Evolutionary conservation across 2,329 filamentous ascomycete genomes (phyloP).

Genomic region (Hypoxylon sp.): DNA sequence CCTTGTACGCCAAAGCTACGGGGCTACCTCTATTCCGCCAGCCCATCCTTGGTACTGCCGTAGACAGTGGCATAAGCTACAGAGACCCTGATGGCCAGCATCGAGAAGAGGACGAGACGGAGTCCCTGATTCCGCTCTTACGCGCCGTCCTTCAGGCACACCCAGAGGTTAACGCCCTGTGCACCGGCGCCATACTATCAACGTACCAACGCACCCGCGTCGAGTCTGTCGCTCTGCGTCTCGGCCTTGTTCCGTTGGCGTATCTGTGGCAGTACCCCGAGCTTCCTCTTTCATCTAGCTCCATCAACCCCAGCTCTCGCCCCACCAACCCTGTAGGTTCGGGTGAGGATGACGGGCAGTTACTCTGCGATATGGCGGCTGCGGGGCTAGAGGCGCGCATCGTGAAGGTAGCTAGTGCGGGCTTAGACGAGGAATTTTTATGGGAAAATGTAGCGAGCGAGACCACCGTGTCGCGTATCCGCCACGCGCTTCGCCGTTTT

Average conservation of each 20-base stretch:
- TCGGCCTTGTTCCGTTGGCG: conserved; percentile 86
- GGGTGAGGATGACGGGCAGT: conserved; percentile 62
- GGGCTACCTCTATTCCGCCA: conserved; percentile 87
- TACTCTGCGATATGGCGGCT: conserved; percentile 85
- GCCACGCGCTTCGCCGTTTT: conserved; percentile 75
- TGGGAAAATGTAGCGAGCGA: conserved; percentile 82
- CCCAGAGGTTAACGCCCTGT: conserved; percentile 87
- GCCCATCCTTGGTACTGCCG: conserved; percentile 79
- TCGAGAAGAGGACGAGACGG: conserved; percentile 81
- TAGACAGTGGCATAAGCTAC: conserved; percentile 82
- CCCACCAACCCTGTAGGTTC: conserved; percentile 10
- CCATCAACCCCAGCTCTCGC: conserved; percentile 2
- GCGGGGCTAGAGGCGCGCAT: conserved; percentile 89
- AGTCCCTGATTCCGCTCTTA: conserved; percentile 86
- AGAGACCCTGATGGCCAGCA: conserved; percentile 47
- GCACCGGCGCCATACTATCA: conserved; percentile 91
- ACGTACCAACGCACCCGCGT: conserved; percentile 98
- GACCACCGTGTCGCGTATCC: conserved; percentile 63
- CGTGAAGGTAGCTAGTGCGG: conserved; percentile 94
- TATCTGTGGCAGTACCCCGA: conserved; percentile 94
- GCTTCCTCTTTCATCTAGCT: conserved; percentile 58
- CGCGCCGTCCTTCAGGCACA: conserved; percentile 74
- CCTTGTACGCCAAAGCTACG: conserved; percentile 85
- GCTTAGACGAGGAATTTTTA: conserved; percentile 83
- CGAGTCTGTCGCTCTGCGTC: conserved; percentile 87